Evolutionary conservation across 2,329 filamentous ascomycete genomes (phyloP), one percentile per base, ranked within the genome.

Genomic region (Fusarium abutilonis): DNA sequence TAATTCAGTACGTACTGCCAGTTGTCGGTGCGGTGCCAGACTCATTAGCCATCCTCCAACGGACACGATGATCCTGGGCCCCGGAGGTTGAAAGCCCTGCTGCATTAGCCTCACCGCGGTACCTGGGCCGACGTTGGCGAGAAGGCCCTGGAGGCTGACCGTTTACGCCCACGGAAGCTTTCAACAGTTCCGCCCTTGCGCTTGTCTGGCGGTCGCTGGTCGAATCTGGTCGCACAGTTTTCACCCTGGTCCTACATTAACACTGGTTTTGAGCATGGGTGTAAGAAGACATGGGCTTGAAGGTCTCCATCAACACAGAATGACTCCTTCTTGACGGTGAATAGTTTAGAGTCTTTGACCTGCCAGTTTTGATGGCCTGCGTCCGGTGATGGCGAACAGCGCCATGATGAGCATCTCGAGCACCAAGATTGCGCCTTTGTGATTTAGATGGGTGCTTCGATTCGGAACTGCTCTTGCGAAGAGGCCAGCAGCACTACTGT

Each of bases 61-160:
- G 53, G 58, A 58, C 66, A 66, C 59, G 64, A 68, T 46, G 43
- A 49, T 52, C 61, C 64, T 53, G 54, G 54, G 35, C 47, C 59
- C 59, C 61, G 53, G 55, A 63, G 52, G 52, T 60, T 59, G 51
- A 47, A 62, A 58, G 49, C 60, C 63, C 53, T 69, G 61, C 47
- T 55, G 67, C 64, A 70, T 70, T 69, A 69, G 67, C 64, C 54
- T 59, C 47, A 23, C 17, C 21, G 52, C 42, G 48, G 51, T 67
- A 62, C 58, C 52, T 67, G 54, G 44, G 57, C 53, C 60, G 61
- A 62, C 51, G 56, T 63, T 68, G 60, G 56, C 31, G 36, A 31
- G 43, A 52, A 47, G 58, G 21, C 56, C 44, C 44, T 23, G 47
- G 43, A 49, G 49, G 47, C 56, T 63, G 50, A 40, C 59, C 53